Conservation (phyloP, 768 basidiomycete species). For the Rhizopogon vulgaris region DNA sequence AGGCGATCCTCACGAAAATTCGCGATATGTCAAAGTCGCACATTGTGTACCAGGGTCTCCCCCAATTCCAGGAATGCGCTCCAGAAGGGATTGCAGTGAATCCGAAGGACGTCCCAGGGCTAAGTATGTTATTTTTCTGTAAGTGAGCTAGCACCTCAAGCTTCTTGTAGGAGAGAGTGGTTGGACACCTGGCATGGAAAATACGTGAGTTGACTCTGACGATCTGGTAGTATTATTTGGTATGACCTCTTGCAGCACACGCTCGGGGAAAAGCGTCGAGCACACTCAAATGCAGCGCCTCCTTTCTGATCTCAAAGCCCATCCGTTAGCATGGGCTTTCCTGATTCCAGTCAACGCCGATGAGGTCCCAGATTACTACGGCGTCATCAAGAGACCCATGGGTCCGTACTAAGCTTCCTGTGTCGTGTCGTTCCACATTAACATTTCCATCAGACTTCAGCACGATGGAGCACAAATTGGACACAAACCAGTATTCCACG, state of each 20-base stretch:
- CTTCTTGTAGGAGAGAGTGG: slow-evolving; percentile 69
- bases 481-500: slow-evolving; percentile 74
- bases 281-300: slow-evolving; percentile 69
- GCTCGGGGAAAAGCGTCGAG: slow-evolving; percentile 48
- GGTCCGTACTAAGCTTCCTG: slow-evolving; percentile 44
- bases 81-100: slow-evolving; percentile 49
- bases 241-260: slow-evolving; percentile 24
- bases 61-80: slow-evolving; percentile 62
- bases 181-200: slow-evolving; percentile 82
- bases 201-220: slow-evolving; percentile 43
- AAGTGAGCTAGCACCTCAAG: neutral
- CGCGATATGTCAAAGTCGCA: slow-evolving; percentile 82
- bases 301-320: slow-evolving; percentile 69
- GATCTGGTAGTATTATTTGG: slow-evolving; percentile 2
- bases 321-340: slow-evolving; percentile 88
- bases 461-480: slow-evolving; percentile 88
- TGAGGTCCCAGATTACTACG: slow-evolving; percentile 86
- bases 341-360: slow-evolving; percentile 67
- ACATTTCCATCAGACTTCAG: slow-evolving; percentile 54
- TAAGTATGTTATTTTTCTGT: slow-evolving; percentile 47
- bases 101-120: slow-evolving; percentile 80
- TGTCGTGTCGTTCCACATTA: neutral
- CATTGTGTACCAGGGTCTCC: slow-evolving; percentile 73
- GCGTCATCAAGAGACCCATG: slow-evolving; percentile 88
- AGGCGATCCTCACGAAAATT: slow-evolving; percentile 86